Percentiles rank a stretch among this genome's conserved stretches.
phyloP scores from a whole-genome alignment of 2,329 filamentous ascomycete genomes.

The Scytalidium lignicola region DNA sequence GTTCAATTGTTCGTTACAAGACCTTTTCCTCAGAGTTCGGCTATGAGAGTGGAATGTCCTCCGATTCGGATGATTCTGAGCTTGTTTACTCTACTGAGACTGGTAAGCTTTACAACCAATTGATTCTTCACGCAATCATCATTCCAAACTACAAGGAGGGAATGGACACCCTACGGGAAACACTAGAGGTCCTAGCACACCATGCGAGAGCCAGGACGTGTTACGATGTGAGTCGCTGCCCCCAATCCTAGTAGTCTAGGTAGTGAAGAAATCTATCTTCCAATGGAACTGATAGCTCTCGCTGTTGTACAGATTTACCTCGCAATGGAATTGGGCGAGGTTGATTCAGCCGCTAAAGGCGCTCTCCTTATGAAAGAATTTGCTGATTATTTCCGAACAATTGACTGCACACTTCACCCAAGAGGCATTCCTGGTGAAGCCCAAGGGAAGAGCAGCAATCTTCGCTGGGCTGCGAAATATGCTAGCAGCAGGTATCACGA shows the following conservation, averaged over 20 bases:
- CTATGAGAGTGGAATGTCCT: slow-evolving; percentile 46
- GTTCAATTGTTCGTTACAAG: slow-evolving; percentile 23
- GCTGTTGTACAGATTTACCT: slow-evolving; percentile 53
- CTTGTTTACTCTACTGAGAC: slow-evolving; percentile 46
- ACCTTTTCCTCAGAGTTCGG: slow-evolving; percentile 52
- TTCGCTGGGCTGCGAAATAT: slow-evolving; percentile 64
- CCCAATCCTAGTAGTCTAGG: no score
- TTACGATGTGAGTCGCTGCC: slow-evolving; percentile 58
- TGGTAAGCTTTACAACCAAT: slow-evolving; percentile 33
- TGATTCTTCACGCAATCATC: slow-evolving; percentile 60
- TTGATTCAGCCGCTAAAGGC: slow-evolving; percentile 56
- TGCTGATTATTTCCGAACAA: slow-evolving; percentile 58
- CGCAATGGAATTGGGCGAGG: slow-evolving; percentile 67
- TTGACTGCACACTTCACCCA: slow-evolving; percentile 65
- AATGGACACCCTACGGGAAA: slow-evolving; percentile 61
- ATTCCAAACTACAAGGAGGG: slow-evolving; percentile 74
- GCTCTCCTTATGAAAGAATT: slow-evolving; percentile 57
- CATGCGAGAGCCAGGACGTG: slow-evolving; percentile 57
- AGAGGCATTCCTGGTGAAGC: slow-evolving; percentile 61
- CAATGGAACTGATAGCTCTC: not conserved
- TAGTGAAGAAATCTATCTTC: no score
- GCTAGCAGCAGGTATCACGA: slow-evolving; percentile 56
- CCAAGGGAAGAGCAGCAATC: slow-evolving; percentile 70
- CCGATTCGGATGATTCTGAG: slow-evolving; percentile 15
- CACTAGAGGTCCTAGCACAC: slow-evolving; percentile 61